Conservation (phyloP, 1,284 basidiomycete genomes). For the Marasmius tenuissimus region DNA sequence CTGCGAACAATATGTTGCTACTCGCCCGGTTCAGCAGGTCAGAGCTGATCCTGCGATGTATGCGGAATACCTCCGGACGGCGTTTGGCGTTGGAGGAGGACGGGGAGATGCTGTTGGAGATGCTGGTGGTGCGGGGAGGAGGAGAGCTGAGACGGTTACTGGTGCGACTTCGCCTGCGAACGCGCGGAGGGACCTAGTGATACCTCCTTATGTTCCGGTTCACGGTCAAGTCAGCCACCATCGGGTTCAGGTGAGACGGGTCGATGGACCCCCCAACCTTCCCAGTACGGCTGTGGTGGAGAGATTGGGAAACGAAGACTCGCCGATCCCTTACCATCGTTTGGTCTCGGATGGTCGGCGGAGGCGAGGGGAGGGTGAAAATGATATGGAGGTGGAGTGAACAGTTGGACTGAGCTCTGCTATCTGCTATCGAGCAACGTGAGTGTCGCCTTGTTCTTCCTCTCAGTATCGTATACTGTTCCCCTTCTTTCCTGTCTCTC, state of each 20-base stretch:
- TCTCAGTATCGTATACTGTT: not conserved
- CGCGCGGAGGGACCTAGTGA: not conserved
- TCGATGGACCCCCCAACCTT: not conserved
- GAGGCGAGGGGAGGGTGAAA: not conserved
- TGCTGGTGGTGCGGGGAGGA: constrained; percentile 2
- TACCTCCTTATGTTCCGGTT: not conserved
- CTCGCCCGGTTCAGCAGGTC: not conserved
- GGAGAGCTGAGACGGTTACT: constrained; percentile 12
- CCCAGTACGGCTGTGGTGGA: not conserved
- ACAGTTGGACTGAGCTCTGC: no score
- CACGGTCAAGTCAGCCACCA: not conserved
- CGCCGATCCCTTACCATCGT: not conserved
- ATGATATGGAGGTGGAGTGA: not conserved
- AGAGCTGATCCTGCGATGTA: constrained; percentile 7
- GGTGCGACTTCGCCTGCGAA: not conserved
- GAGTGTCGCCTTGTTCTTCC: not conserved
- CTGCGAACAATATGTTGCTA: not conserved
- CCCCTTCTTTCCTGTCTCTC: no score
- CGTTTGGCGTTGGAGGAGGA: not conserved
- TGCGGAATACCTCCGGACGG: constrained; percentile 5
- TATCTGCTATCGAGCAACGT: no score
- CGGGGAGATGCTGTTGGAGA: not conserved
- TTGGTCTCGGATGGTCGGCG: not conserved
- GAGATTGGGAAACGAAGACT: not conserved
- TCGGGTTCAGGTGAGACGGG: not conserved